phyloP scores from a whole-genome alignment of 495 filamentous ascomycete genomes.

The Recurvomyces mirabilis region DNA sequence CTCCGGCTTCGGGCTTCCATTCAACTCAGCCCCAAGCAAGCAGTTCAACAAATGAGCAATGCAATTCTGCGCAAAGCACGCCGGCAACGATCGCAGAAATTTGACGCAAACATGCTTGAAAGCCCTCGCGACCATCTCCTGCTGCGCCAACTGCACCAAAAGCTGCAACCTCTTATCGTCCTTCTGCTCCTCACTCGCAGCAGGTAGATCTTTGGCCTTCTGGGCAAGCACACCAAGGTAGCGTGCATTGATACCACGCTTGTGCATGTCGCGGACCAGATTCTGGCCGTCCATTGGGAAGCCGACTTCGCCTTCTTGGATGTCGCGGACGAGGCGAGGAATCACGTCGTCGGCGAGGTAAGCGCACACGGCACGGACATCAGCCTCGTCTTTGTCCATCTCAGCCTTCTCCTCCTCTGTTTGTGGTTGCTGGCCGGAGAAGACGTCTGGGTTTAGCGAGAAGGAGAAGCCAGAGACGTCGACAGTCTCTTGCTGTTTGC shows the following conservation, averaged over 20 bases:
- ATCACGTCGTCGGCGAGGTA: conserved; percentile 65
- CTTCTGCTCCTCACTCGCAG: neutral
- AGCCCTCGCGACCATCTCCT: conserved; percentile 86
- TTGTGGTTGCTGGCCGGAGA: conserved; percentile 82
- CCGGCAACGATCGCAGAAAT: conserved; percentile 70
- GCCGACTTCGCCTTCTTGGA: conserved; percentile 83
- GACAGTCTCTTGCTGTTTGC: conserved; percentile 42
- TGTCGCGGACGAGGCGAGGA: conserved; percentile 51
- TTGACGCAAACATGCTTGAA: conserved; percentile 86
- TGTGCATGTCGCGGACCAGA: conserved; percentile 79
- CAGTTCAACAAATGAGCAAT: conserved; percentile 89
- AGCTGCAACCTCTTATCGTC: conserved; percentile 51
- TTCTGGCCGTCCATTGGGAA: conserved; percentile 98
- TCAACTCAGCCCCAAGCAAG: conserved; percentile 67
- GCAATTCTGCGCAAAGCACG: conserved; percentile 62
- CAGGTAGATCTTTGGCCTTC: conserved; percentile 53
- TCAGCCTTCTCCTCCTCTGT: conserved; percentile 81
- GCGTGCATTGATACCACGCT: conserved; percentile 92
- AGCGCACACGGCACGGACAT: conserved; percentile 73
- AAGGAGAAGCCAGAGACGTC: conserved; percentile 82
- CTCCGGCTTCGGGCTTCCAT: conserved; percentile 61
- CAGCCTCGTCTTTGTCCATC: conserved; percentile 74
- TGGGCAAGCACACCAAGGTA: conserved; percentile 76
- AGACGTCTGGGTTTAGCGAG: conserved; percentile 87
- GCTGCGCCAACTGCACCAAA: conserved; percentile 60